phyloP scores from a whole-genome alignment of 257 asterid species.

The Nicotiana tomentosiformis region DNA sequence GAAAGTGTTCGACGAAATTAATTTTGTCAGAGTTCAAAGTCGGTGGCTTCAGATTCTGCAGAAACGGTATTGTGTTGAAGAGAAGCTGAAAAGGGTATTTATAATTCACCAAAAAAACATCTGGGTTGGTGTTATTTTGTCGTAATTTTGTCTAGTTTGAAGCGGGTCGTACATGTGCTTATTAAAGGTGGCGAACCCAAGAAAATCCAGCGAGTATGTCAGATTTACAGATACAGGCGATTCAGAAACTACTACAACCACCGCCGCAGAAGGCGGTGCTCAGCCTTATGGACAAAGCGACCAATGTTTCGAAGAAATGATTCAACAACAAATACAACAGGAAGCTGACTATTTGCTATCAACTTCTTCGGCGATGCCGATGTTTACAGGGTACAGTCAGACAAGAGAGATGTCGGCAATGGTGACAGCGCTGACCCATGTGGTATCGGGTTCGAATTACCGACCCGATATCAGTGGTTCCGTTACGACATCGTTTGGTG shows the following conservation, averaged over 20 bases:
- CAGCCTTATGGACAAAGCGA: not conserved
- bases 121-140: not conserved
- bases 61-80: not conserved
- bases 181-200: conserved; percentile 67
- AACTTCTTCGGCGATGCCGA: conserved; percentile 26
- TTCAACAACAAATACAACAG: conserved; percentile 18
- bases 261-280: not conserved
- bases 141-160: not conserved
- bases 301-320: conserved; percentile 6
- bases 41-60: not conserved
- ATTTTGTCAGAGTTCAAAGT: not conserved
- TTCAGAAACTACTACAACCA: not conserved
- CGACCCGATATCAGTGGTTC: conserved; percentile 22
- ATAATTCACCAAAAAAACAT: not conserved
- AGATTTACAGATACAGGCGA: conserved; percentile 23
- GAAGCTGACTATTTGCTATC: conserved; percentile 25
- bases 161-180: conserved; percentile 28
- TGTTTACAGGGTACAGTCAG: conserved; percentile 29
- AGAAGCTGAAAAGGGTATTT: conserved; percentile 1
- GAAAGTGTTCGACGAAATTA: not conserved
- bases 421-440: conserved; percentile 58
- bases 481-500: conserved; percentile 17
- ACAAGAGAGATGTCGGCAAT: conserved; percentile 55
- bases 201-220: conserved; percentile 37
- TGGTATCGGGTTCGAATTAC: conserved; percentile 46